phyloP scores from a whole-genome alignment of 306 rosid species.

The Hippophae gyantsensis region DNA sequence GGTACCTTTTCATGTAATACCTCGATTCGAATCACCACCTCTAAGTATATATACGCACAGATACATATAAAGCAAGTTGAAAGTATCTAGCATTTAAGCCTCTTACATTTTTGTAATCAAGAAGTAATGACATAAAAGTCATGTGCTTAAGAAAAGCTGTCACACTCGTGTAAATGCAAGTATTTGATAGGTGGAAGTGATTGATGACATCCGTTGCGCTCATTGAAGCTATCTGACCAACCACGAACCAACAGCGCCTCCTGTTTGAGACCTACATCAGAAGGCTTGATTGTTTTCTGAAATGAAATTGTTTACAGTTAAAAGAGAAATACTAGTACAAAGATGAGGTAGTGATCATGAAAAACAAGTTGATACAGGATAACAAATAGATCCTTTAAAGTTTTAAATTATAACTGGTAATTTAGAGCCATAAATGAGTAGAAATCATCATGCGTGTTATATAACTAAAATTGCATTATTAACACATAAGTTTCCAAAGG shows the following conservation, averaged over 20 bases:
- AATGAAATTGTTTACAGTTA: conserved; percentile 23
- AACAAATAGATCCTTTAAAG: too few relatives aligned
- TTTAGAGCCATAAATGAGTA: not conserved
- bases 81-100: not conserved
- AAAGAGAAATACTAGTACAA: conserved; percentile 10
- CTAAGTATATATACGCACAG: too few relatives aligned
- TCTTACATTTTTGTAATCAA: too few relatives aligned
- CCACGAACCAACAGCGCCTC: conserved; percentile 78
- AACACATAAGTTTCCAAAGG: too few relatives aligned
- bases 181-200: conserved; percentile 73
- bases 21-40: too few relatives aligned
- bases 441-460: not conserved
- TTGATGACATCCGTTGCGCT: conserved; percentile 49
- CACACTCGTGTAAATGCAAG: conserved; percentile 72
- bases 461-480: not conserved
- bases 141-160: conserved; percentile 65
- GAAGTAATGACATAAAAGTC: not conserved
- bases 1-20: too few relatives aligned
- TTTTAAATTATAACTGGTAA: not conserved
- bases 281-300: conserved; percentile 88
- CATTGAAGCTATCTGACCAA: conserved; percentile 51
- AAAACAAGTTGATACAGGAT: too few relatives aligned
- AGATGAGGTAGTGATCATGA: not conserved
- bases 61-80: not conserved
- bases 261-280: conserved; percentile 88